These are phyloP conservation scores for Cyclostephanos invisitatus DNA, from an alignment of 108 stramenopile genomes.

Conservation along the genomic window DNA sequence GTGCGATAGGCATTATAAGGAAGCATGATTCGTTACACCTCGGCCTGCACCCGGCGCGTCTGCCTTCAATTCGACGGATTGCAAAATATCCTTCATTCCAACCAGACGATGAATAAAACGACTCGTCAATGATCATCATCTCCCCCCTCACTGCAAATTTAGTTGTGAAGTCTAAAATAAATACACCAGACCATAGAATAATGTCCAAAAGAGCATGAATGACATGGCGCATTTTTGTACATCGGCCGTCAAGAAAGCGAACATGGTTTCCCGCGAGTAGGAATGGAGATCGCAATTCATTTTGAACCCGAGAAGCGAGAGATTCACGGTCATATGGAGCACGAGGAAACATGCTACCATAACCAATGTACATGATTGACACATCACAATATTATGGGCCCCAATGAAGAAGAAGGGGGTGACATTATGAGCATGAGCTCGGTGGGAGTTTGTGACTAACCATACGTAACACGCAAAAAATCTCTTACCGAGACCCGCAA, in stretches of 20 bases:
- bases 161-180: conserved; percentile 54
- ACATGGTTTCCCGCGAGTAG: conserved; percentile 62
- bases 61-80: too few relatives aligned
- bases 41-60: too few relatives aligned
- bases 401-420: neutral
- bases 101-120: neutral
- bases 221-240: conserved; percentile 79
- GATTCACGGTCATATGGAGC: conserved; percentile 58
- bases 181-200: conserved; percentile 87
- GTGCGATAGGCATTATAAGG: too few relatives aligned
- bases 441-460: neutral
- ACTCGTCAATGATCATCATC: neutral
- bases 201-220: conserved; percentile 88
- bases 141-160: neutral
- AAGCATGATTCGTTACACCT: too few relatives aligned
- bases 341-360: conserved; percentile 57
- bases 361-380: neutral
- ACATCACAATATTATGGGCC: neutral
- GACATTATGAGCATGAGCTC: neutral
- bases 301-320: conserved; percentile 60
- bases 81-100: too few relatives aligned
- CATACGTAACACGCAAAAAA: neutral
- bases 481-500: conserved; percentile 73
- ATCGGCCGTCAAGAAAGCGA: conserved; percentile 62
- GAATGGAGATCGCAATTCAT: conserved; percentile 72